A percentile compares a stretch with the other conserved stretches of the same genome.
phyloP scores from a whole-genome alignment of 169 alveolate species.

The Cryptosporidium xiaoi region DNA sequence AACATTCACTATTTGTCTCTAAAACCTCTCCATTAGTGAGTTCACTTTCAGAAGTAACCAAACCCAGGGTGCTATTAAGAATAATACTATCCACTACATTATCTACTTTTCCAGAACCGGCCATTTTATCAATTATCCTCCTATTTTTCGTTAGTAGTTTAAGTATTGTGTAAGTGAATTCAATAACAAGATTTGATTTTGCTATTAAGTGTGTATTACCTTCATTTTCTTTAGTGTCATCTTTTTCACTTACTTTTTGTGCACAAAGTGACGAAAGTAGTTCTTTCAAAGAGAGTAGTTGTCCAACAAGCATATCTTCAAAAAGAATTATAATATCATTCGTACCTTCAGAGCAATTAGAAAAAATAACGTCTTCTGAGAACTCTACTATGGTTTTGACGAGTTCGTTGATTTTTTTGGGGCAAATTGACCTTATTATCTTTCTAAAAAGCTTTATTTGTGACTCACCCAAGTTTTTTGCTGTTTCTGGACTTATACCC shows the following conservation, averaged over 20 bases:
- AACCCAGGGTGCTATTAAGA: slow-evolving; percentile 8
- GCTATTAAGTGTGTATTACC: not conserved
- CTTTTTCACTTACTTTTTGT: not conserved
- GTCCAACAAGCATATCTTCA: too few species aligned
- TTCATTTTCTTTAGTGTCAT: not conserved
- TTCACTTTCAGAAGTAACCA: not conserved
- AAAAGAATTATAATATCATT: too few species aligned
- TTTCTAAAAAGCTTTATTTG: too few species aligned
- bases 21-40: not conserved
- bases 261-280: too few species aligned
- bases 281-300: too few species aligned
- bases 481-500: too few species aligned
- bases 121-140: not conserved
- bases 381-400: too few species aligned
- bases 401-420: too few species aligned
- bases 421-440: too few species aligned
- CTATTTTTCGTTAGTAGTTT: slow-evolving; percentile 8
- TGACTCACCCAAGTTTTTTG: too few species aligned
- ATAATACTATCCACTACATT: slow-evolving; percentile 14
- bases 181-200: not conserved
- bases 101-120: not conserved
- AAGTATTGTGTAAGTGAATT: slow-evolving; percentile 13
- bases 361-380: too few species aligned
- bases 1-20: slow-evolving; percentile 6
- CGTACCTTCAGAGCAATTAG: too few species aligned